These are phyloP conservation scores for Aplosporella prunicola DNA, from an alignment of 2,329 filamentous ascomycete species.

Conservation along the genomic window DNA sequence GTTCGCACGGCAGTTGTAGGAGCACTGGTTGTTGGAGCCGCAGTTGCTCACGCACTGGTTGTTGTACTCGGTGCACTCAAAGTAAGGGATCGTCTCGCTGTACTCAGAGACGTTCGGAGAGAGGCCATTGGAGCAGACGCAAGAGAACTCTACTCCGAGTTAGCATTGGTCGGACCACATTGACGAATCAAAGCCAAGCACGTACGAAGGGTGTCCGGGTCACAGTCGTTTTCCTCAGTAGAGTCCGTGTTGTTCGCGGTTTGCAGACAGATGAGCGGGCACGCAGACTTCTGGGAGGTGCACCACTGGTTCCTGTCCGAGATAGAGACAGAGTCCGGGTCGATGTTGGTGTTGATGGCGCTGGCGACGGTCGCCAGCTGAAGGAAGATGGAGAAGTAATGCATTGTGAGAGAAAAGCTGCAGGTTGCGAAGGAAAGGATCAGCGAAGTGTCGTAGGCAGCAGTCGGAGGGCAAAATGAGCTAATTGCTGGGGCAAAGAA, in stretches of 20 bases:
- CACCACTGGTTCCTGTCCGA: constrained; percentile 54
- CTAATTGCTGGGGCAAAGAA: too few species aligned
- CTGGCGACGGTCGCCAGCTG: constrained; percentile 42
- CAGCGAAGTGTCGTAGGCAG: neutral
- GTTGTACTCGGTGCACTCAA: constrained; percentile 62
- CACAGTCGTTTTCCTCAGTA: constrained; percentile 55
- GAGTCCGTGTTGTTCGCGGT: constrained; percentile 36
- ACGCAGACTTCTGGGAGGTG: constrained; percentile 49
- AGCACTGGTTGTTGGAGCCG: constrained; percentile 47
- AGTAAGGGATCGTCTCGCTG: constrained; percentile 69
- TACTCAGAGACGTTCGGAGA: constrained; percentile 67
- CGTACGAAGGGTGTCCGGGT: constrained; percentile 57
- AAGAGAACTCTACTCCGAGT: constrained; percentile 52
- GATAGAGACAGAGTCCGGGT: constrained; percentile 51
- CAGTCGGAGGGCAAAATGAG: constrained; percentile 1
- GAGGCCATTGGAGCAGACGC: constrained; percentile 58
- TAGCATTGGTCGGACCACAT: neutral
- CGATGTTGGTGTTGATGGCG: constrained; percentile 49
- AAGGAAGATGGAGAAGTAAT: constrained; percentile 42
- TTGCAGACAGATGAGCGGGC: constrained; percentile 65
- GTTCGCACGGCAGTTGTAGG: constrained; percentile 51
- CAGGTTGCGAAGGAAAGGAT: neutral
- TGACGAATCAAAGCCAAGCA: too few species aligned
- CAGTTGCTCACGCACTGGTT: constrained; percentile 57
- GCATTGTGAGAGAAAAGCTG: constrained; percentile 28